Percentiles rank a stretch among this genome's conserved stretches.
Conservation (phyloP, 1,284 basidiomycete genomes). For the Pseudozyma sp. region DNA sequence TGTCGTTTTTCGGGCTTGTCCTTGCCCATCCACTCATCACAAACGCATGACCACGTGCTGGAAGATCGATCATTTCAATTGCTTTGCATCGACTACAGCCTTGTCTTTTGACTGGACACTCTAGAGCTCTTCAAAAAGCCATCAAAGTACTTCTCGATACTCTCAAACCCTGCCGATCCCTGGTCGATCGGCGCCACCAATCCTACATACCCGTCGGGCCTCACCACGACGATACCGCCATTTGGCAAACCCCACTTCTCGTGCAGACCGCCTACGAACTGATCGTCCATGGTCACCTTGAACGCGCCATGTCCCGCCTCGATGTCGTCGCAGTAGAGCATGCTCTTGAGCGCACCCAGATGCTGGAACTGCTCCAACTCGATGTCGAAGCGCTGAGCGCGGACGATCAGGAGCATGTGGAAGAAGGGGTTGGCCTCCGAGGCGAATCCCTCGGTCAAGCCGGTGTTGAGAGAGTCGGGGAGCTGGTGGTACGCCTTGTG, state of each 20-base stretch:
- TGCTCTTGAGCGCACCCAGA: constrained; percentile 69
- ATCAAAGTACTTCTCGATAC: constrained; percentile 74
- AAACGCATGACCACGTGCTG: too few species aligned
- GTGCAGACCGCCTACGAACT: constrained; percentile 69
- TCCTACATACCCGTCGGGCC: constrained; percentile 81
- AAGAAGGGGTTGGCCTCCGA: constrained; percentile 67
- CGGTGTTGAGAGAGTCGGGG: constrained; percentile 55
- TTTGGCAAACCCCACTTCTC: constrained; percentile 72
- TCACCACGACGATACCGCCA: constrained; percentile 77
- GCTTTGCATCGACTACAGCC: constrained; percentile 12
- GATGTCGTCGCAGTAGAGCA: constrained; percentile 71
- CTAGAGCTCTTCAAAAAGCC: constrained; percentile 48
- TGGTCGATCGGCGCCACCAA: constrained; percentile 73
- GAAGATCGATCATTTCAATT: background rate
- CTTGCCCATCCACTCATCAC: too few species aligned
- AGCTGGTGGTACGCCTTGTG: constrained; percentile 48
- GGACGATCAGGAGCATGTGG: constrained; percentile 64
- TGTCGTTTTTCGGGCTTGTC: too few species aligned
- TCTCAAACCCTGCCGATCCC: constrained; percentile 69
- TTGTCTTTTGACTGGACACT: constrained; percentile 6
- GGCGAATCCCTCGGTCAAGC: constrained; percentile 53
- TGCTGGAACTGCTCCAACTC: constrained; percentile 63
- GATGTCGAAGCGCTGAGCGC: constrained; percentile 60
- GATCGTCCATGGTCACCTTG: constrained; percentile 66
- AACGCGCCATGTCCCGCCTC: constrained; percentile 70